These are phyloP conservation scores for Trichoderma harzianum DNA, from an alignment of 2,329 filamentous ascomycete species.

Conservation along the genomic window DNA sequence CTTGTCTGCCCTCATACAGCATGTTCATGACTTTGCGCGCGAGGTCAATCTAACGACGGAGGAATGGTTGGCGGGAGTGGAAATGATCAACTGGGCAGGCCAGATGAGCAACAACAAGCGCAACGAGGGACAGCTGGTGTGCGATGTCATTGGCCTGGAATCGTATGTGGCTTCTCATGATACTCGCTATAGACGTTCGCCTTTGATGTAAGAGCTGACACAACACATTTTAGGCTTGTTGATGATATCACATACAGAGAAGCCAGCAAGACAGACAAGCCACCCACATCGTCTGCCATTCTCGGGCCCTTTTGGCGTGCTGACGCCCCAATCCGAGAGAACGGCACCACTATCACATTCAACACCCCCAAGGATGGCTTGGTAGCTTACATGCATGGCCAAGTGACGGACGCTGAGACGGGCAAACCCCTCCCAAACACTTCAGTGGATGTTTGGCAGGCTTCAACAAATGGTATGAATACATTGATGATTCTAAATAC, in stretches of 20 bases:
- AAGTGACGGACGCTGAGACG: slow-evolving; percentile 52
- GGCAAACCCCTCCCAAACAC: slow-evolving; percentile 63
- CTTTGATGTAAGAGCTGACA: background rate
- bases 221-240: slow-evolving; percentile 48
- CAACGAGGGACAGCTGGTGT: slow-evolving; percentile 72
- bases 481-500: background rate
- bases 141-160: slow-evolving; percentile 72
- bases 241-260: slow-evolving; percentile 74
- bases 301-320: slow-evolving; percentile 82
- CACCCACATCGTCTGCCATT: slow-evolving; percentile 71
- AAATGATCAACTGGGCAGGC: slow-evolving; percentile 57
- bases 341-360: slow-evolving; percentile 64
- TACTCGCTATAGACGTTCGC: background rate
- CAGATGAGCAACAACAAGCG: slow-evolving; percentile 65
- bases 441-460: slow-evolving; percentile 75
- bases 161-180: slow-evolving; percentile 39
- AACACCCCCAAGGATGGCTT: slow-evolving; percentile 48
- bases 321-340: slow-evolving; percentile 66
- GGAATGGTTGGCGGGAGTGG: slow-evolving; percentile 72
- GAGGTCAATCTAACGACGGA: slow-evolving; percentile 76
- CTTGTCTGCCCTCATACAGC: slow-evolving; percentile 64
- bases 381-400: slow-evolving; percentile 63
- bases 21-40: slow-evolving; percentile 78
- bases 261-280: slow-evolving; percentile 41
- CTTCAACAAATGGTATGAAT: slow-evolving; percentile 62